Conservation (phyloP, 2,329 filamentous ascomycete genomes). For the Cladosporium halotolerans region DNA sequence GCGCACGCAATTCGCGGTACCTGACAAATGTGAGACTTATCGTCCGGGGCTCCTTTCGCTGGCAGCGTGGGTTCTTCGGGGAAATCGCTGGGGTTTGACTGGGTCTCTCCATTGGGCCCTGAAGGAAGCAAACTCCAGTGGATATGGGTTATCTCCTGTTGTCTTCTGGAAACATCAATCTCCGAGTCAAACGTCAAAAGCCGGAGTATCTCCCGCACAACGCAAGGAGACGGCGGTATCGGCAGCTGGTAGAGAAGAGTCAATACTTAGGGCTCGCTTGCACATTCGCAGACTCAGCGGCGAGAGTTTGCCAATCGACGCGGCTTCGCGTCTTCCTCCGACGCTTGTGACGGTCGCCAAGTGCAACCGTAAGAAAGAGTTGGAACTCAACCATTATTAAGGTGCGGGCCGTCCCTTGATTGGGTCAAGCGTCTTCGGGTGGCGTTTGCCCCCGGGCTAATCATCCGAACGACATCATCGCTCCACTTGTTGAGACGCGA, state of each 20-base stretch:
- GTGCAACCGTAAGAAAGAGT: no score
- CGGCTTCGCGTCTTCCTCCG: no score
- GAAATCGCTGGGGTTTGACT: neutral
- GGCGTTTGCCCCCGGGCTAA: neutral
- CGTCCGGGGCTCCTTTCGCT: slow-evolving; percentile 6
- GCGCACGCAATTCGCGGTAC: neutral
- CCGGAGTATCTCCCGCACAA: neutral
- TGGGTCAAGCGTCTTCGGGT: neutral
- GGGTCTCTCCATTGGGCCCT: neutral
- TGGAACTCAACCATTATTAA: neutral
- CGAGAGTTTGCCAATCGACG: no score
- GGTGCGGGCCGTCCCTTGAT: neutral
- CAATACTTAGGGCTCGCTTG: no score
- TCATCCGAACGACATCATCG: neutral
- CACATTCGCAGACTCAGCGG: no score
- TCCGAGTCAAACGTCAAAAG: neutral
- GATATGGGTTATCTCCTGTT: neutral
- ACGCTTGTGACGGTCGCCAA: no score
- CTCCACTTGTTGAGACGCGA: neutral
- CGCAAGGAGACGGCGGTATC: neutral
- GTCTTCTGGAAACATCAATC: neutral
- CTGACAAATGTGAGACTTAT: neutral
- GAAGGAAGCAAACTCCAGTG: neutral
- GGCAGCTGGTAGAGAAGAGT: neutral
- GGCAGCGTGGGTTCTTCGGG: slow-evolving; percentile 1